Evolutionary conservation across 2,329 filamentous ascomycete genomes (phyloP), one percentile per base, ranked within the genome.

Genomic region (Daldinia sp.): DNA sequence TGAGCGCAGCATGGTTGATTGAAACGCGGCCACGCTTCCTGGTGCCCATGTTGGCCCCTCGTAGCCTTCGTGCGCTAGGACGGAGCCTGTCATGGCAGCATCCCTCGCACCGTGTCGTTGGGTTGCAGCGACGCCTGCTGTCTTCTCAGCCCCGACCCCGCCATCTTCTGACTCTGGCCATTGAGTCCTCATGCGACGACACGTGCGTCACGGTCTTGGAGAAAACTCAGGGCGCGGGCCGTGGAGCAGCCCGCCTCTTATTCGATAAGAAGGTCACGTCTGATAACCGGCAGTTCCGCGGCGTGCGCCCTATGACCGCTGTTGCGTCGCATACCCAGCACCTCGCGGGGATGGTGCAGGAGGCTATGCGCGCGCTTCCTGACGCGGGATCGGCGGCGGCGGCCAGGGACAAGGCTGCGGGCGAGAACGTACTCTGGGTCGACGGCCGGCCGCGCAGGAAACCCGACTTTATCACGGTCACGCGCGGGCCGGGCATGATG

Each of bases 171-270:
- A 89, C 87, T 4, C 86, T 95, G 55, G 92, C 92, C 59, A 94
- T 96, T 76, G 93, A 96, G 79, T 92, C 91, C 9, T 94, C 92
- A 2, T 96, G 95, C 85, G 95, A 98, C 81, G 95, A 98, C 82
- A 97, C 94, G 0, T 94, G 92, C 65, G 94, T 98, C 20, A 92
- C 95, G 33, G 81, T 98, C 54, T 85, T 98, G 42, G 88, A 92
- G 60, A 90, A 89, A 73, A 74, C 80, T 33, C 70, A 72, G 57
- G 13, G 63, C 2, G 28, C 44, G 6, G 57, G 50, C n/a, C 51
- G 33, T 7, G 75, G 74, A 59, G 62, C 79, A 53, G 88, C 91
- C 9, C 83, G 81, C 5, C 85, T 97, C 2, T 89, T 92, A 73
- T 97, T 93, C 82, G 90, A 97, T 78, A 85, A 91, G 74, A 96